A percentile compares a stretch with the other conserved stretches of the same genome.
phyloP scores from a whole-genome alignment of 176 grass and related monocot species.

The Ensete glaucum region DNA sequence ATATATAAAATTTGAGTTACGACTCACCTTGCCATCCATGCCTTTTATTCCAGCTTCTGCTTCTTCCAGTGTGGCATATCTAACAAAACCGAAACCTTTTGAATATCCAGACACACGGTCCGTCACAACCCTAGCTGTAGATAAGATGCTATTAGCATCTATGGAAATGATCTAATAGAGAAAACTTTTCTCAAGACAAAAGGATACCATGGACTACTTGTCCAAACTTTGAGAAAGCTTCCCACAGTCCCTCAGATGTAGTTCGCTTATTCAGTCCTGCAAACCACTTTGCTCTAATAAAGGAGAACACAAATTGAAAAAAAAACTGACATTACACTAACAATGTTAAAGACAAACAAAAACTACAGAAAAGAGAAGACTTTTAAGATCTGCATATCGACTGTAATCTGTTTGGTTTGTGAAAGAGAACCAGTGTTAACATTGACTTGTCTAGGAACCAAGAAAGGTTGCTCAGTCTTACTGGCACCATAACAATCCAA shows the following conservation, averaged over 20 bases:
- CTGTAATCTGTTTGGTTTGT: too few species aligned
- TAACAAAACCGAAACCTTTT: slow-evolving; percentile 81
- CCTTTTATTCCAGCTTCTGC: slow-evolving; percentile 58
- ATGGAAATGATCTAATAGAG: neutral
- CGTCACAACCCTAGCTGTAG: slow-evolving; percentile 65
- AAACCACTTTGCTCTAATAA: neutral
- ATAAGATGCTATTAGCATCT: slow-evolving; percentile 1
- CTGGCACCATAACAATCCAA: too few species aligned
- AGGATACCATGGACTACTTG: slow-evolving; percentile 54
- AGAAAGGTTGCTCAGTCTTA: too few species aligned
- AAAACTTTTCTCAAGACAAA: neutral
- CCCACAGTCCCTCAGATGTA: slow-evolving; percentile 41
- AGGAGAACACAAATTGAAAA: neutral
- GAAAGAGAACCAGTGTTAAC: too few species aligned
- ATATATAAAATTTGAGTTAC: neutral
- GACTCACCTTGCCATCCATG: slow-evolving; percentile 77
- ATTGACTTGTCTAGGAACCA: too few species aligned
- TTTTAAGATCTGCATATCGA: neutral
- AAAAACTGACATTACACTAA: too few species aligned
- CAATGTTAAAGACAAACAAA: neutral
- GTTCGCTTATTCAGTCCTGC: slow-evolving; percentile 79
- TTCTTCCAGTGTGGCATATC: slow-evolving; percentile 65
- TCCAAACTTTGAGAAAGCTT: slow-evolving; percentile 69
- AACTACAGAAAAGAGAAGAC: neutral
- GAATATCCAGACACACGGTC: slow-evolving; percentile 80